Evolutionary conservation across 768 basidiomycete species (phyloP).

Genomic region (Coprinopsis sp.): DNA sequence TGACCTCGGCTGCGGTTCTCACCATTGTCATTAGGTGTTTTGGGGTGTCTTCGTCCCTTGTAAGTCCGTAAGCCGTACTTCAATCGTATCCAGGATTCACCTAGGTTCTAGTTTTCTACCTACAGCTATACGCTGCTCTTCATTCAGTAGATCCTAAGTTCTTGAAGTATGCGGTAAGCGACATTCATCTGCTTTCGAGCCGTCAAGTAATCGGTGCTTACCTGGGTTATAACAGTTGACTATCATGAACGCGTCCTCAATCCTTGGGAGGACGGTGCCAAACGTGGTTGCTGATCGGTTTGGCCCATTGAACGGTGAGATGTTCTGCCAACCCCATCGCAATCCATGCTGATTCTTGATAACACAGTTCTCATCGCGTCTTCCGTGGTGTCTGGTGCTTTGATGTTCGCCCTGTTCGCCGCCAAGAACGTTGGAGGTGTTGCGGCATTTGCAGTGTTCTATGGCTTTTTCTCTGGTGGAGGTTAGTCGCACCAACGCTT

Average conservation of each 20-base stretch:
- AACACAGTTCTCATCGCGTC: constrained; percentile 39
- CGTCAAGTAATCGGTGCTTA: background rate
- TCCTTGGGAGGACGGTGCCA: constrained; percentile 58
- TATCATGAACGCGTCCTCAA: constrained; percentile 47
- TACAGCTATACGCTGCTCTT: constrained; percentile 42
- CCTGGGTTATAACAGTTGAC: constrained; percentile 32
- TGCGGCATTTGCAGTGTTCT: constrained; percentile 41
- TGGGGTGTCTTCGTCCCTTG: constrained; percentile 51
- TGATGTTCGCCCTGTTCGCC: constrained; percentile 50
- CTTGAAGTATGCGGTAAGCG: constrained; percentile 40
- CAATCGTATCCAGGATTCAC: background rate
- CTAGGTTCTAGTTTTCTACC: constrained; percentile 39
- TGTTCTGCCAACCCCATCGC: background rate
- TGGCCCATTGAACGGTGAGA: constrained; percentile 47
- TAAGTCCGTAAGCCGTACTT: constrained; percentile 18
- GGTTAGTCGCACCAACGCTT: constrained; percentile 27
- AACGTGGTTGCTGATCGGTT: constrained; percentile 47
- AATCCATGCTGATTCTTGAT: background rate
- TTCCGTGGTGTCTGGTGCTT: constrained; percentile 34
- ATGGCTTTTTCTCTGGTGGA: constrained; percentile 54
- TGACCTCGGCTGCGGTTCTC: background rate
- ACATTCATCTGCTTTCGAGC: background rate
- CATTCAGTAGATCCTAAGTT: constrained; percentile 34
- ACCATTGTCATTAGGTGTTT: constrained; percentile 28
- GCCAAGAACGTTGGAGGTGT: constrained; percentile 38